Evolutionary conservation across 2,329 filamentous ascomycete species (phyloP), one percentile per base, ranked within the genome.

Genomic region (Clonostachys rosea): DNA sequence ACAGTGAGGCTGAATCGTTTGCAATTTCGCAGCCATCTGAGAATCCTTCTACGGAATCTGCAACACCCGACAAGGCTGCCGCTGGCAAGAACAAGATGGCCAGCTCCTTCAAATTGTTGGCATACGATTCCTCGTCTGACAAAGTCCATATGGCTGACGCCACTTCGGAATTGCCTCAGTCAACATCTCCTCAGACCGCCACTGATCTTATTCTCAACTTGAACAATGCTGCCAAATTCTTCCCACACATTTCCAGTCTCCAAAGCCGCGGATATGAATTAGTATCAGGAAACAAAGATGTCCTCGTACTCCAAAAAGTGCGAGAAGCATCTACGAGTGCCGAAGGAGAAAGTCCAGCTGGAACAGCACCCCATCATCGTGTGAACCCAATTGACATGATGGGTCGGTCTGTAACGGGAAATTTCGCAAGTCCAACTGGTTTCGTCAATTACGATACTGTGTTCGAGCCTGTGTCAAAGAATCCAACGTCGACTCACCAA

Each of bases 241-340:
- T 87, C 12, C 75, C 83, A 5, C 74, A 87, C 53, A 82, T 89
- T 48, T 68, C 70, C 5, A 62, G 72, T 2, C 70, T 87, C 2
- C 74, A 83, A 50, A 67, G 70, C 0, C 71, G 84, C 47, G 85
- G 84, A 0, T 89, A 82, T 51, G 83, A 87, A 54, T 81, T 87
- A 37, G 75, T 84, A 2, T 81, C 83, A 3, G 84, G 83, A 2
- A 72, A 72, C 43, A 76, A 76, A 6, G 76, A 88, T 52, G 70
- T 87, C 5, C 70, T 89, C 24, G 75, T 89, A 5, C 86, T 88
- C 57, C 81, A 81, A 52, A 84, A 86, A 62, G 73, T 79, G 5
- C 69, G 64, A 24, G 48, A 53, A 10, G 52, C 51, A 9, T 52
- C 56, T 3, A 42, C 6, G 24, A 30, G 24, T 30, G 9, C 4